Conservation (phyloP, 257 asterid genomes). For the Capsicum chinense region DNA sequence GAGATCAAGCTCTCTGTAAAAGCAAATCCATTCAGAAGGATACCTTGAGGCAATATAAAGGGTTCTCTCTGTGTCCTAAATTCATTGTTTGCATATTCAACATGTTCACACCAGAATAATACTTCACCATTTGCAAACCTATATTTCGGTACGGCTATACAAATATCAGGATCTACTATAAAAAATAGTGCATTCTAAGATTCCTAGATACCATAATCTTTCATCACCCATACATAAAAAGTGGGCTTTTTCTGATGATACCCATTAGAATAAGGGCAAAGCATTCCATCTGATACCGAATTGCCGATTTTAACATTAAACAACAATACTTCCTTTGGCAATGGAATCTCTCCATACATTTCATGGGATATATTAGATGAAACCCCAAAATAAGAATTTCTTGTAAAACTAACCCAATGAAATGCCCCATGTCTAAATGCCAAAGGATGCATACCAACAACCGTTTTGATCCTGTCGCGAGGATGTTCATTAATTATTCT, state of each 20-base stretch:
- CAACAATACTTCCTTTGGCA: neutral
- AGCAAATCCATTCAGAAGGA: neutral
- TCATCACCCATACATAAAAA: neutral
- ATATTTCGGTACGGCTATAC: neutral
- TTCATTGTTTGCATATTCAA: neutral
- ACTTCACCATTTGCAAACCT: neutral
- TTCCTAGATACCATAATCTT: neutral
- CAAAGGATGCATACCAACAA: neutral
- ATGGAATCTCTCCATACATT: neutral
- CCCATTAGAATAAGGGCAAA: neutral
- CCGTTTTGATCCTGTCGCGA: neutral
- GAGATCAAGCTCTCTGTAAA: neutral
- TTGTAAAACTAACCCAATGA: neutral
- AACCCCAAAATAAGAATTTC: neutral
- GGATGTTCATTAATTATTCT: neutral
- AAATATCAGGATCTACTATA: neutral
- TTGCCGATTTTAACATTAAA: neutral
- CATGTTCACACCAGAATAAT: neutral
- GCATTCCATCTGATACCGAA: neutral
- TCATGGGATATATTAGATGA: neutral
- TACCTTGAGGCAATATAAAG: neutral
- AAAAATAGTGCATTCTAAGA: neutral
- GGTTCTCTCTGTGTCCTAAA: neutral
- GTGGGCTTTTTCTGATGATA: neutral
- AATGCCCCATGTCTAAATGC: neutral